These are phyloP conservation scores for Hypoxylon sp. DNA, from an alignment of 2,329 filamentous ascomycete genomes.

Conservation along the genomic window DNA sequence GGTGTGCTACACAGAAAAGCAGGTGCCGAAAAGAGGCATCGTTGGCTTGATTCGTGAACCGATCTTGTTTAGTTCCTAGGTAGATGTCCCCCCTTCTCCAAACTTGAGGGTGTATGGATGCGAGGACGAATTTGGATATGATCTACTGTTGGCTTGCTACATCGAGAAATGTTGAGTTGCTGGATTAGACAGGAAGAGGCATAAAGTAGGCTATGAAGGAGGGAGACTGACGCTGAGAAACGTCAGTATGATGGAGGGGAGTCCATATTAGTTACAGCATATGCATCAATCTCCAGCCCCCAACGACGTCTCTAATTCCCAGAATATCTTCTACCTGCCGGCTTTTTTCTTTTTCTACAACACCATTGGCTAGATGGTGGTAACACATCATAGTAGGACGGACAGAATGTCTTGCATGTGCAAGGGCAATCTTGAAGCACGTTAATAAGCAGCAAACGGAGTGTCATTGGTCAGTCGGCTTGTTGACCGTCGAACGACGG, in stretches of 20 bases:
- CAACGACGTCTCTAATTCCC: slow-evolving; percentile 3
- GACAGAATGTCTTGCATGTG: slow-evolving; percentile 40
- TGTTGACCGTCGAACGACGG: slow-evolving; percentile 35
- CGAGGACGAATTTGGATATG: slow-evolving; percentile 11
- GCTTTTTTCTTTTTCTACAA: slow-evolving; percentile 11
- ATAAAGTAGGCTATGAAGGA: neutral
- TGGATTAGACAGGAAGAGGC: neutral
- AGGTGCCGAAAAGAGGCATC: neutral
- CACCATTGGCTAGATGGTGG: slow-evolving; percentile 14
- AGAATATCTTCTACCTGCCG: slow-evolving; percentile 16
- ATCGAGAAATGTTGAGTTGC: slow-evolving; percentile 16
- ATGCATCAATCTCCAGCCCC: slow-evolving; percentile 7
- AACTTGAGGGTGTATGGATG: slow-evolving; percentile 26
- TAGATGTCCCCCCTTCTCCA: slow-evolving; percentile 6
- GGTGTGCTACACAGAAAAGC: slow-evolving; percentile 18
- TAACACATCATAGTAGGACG: slow-evolving; percentile 16
- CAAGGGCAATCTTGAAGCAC: slow-evolving; percentile 29
- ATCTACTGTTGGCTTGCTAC: neutral
- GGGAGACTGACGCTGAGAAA: slow-evolving; percentile 4
- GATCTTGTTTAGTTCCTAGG: slow-evolving; percentile 3
- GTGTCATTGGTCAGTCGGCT: slow-evolving; percentile 36
- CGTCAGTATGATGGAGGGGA: slow-evolving; percentile 19
- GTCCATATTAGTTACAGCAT: slow-evolving; percentile 8
- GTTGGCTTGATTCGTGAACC: neutral
- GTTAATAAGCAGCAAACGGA: slow-evolving; percentile 26